These are phyloP conservation scores for Eucalyptus fibrosa DNA, from an alignment of 345 rosid genomes.

Conservation along the genomic window DNA sequence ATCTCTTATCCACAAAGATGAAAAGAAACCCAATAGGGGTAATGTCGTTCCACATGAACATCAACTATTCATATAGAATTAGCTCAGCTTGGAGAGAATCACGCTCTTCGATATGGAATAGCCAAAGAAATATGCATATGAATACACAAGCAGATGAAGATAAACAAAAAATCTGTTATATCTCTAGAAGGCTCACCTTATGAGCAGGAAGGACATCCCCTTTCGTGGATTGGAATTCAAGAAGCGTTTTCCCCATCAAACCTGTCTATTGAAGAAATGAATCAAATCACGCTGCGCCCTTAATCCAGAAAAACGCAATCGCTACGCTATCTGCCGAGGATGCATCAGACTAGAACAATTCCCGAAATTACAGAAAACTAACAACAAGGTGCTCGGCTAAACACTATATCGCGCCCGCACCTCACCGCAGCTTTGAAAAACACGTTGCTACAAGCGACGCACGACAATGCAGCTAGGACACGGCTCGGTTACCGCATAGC, in stretches of 20 bases:
- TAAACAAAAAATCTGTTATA: not conserved
- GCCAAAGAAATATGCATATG: not conserved
- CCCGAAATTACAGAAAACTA: not conserved
- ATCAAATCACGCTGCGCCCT: not conserved
- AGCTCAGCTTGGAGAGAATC: not conserved
- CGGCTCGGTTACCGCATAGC: not conserved
- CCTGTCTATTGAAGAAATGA: conserved; percentile 30
- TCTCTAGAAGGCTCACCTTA: conserved; percentile 24
- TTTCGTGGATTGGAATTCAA: conserved; percentile 82
- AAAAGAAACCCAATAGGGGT: not conserved
- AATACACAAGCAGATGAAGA: not conserved
- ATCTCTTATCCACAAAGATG: not conserved
- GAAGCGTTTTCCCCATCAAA: conserved; percentile 82
- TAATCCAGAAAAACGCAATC: not conserved
- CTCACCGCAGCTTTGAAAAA: not conserved
- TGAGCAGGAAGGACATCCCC: conserved; percentile 97
- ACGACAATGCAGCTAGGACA: not conserved
- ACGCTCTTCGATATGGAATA: not conserved
- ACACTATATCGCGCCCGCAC: not conserved
- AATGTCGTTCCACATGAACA: not conserved
- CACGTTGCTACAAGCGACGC: not conserved
- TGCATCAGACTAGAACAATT: not conserved
- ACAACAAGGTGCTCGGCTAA: not conserved
- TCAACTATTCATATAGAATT: not conserved
- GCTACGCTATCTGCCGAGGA: not conserved